phyloP scores from a whole-genome alignment of 176 grass and related monocot genomes.

The Eragrostis nindensis region DNA sequence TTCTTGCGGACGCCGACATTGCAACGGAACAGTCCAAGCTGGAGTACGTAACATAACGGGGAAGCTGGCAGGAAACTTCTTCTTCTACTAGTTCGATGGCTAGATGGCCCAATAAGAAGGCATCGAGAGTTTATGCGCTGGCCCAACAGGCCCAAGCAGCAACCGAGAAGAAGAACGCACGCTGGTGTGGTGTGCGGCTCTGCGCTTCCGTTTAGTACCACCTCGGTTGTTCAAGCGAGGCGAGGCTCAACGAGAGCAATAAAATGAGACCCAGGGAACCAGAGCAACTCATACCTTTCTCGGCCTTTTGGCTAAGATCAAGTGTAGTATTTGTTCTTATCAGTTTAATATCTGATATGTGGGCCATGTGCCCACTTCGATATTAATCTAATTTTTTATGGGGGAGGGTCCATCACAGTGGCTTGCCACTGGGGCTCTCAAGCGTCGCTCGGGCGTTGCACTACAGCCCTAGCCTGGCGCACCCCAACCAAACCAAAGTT shows the following conservation, averaged over 20 bases:
- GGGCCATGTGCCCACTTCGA: not conserved
- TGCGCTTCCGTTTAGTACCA: not conserved
- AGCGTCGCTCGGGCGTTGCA: not conserved
- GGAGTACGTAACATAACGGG: too few species aligned
- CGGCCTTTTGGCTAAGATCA: slow-evolving; percentile 72
- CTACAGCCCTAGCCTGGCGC: not conserved
- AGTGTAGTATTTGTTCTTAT: slow-evolving; percentile 86
- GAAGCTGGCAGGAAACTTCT: not conserved
- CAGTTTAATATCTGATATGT: slow-evolving; percentile 83
- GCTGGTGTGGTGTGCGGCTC: too few species aligned
- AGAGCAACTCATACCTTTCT: slow-evolving; percentile 52
- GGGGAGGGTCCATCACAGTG: not conserved
- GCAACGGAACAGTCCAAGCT: not conserved
- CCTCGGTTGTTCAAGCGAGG: not conserved
- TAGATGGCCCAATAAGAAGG: not conserved
- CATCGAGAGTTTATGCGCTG: not conserved
- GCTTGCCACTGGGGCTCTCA: not conserved
- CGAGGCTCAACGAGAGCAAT: not conserved
- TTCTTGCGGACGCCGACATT: slow-evolving; percentile 13
- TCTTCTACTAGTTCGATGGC: not conserved
- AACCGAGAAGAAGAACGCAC: not conserved
- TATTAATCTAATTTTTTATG: slow-evolving; percentile 4
- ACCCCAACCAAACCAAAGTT: not conserved
- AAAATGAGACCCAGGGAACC: not conserved
- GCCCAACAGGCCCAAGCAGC: not conserved